Percentiles rank a stretch among this genome's conserved stretches.
These are phyloP conservation scores for Ormosia semicastrata DNA, from an alignment of 306 rosid species.

Conservation along the genomic window DNA sequence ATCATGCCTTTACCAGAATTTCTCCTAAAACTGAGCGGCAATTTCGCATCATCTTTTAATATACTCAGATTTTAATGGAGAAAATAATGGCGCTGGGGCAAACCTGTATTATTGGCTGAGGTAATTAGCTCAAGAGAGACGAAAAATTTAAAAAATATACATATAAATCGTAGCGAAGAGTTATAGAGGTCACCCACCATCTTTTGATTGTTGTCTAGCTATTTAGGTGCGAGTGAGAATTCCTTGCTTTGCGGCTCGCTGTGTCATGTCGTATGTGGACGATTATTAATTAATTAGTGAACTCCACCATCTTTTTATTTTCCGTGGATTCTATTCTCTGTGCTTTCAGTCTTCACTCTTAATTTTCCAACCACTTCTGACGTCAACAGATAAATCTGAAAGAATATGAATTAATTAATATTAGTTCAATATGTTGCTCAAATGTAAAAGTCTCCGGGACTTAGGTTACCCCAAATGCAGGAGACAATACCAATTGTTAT, in stretches of 20 bases:
- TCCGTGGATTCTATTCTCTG: conserved; percentile 7
- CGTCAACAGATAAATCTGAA: neutral
- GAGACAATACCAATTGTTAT: neutral
- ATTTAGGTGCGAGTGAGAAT: neutral
- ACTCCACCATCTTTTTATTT: conserved; percentile 23
- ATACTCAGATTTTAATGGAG: neutral
- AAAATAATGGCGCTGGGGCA: neutral
- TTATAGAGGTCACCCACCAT: neutral
- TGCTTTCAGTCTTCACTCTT: neutral
- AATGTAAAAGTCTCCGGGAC: neutral
- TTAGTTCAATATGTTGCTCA: neutral
- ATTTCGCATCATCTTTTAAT: neutral
- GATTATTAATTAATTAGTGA: neutral
- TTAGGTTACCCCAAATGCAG: neutral
- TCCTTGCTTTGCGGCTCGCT: neutral
- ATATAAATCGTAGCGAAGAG: neutral
- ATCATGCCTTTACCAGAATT: too few species aligned
- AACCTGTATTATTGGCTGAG: neutral
- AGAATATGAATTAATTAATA: neutral
- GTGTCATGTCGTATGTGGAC: neutral
- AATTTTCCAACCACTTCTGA: neutral
- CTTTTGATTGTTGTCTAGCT: conserved; percentile 9
- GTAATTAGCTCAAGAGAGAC: neutral
- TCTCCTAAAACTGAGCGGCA: neutral
- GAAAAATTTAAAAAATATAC: neutral